phyloP scores from a whole-genome alignment of 2,329 filamentous ascomycete genomes.

The Endocalyx cinctus region DNA sequence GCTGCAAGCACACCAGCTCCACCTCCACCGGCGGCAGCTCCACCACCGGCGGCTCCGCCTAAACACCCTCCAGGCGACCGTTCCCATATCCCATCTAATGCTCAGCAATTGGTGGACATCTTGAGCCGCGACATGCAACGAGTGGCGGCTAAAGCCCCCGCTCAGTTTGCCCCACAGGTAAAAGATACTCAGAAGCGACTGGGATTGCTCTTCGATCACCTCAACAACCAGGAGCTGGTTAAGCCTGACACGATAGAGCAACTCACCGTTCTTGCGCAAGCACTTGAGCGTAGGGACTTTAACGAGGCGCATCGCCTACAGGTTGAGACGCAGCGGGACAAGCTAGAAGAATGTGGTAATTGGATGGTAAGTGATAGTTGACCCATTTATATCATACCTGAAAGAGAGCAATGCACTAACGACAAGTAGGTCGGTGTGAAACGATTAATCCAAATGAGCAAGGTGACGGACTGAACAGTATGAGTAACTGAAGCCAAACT shows the following conservation, averaged over 20 bases:
- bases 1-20: conserved; percentile 34
- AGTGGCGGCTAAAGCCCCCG: conserved; percentile 78
- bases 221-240: conserved; percentile 92
- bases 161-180: conserved; percentile 83
- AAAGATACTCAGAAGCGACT: conserved; percentile 92
- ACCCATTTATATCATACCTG: neutral
- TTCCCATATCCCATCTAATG: conserved; percentile 75
- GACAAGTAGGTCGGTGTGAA: conserved; percentile 64
- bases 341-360: conserved; percentile 74
- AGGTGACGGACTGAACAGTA: conserved; percentile 52
- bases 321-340: conserved; percentile 70
- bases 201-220: conserved; percentile 89
- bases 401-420: conserved; percentile 43
- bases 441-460: conserved; percentile 74
- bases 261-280: conserved; percentile 59
- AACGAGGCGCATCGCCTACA: conserved; percentile 63
- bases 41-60: conserved; percentile 51
- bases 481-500: too few relatives aligned
- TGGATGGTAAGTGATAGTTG: conserved; percentile 67
- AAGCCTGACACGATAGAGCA: conserved; percentile 71
- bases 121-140: conserved; percentile 82
- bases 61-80: conserved; percentile 82
- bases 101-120: conserved; percentile 75
- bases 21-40: conserved; percentile 42
- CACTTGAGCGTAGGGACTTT: conserved; percentile 66